A percentile compares a stretch with the other conserved stretches of the same genome.
phyloP scores from a whole-genome alignment of 1,284 basidiomycete species.

The Pseudozyma pruni region DNA sequence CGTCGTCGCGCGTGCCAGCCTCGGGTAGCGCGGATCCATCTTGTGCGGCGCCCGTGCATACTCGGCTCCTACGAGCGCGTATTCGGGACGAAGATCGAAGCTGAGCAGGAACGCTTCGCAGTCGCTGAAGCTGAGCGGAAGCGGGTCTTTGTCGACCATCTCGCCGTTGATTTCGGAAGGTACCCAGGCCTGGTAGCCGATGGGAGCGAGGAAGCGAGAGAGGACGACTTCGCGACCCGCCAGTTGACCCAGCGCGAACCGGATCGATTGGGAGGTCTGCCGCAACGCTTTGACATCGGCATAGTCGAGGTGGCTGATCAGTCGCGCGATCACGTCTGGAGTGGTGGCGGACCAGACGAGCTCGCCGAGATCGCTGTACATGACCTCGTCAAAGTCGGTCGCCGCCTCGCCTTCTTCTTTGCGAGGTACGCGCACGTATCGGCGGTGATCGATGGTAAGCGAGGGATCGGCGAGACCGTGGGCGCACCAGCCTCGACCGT shows the following conservation, averaged over 20 bases:
- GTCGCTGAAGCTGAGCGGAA: slow-evolving; percentile 58
- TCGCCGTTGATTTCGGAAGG: slow-evolving; percentile 10
- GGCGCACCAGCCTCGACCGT: slow-evolving; percentile 51
- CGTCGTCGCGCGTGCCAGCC: slow-evolving; percentile 65
- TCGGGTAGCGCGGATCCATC: slow-evolving; percentile 62
- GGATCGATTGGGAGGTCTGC: slow-evolving; percentile 54
- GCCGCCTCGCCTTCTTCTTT: not conserved
- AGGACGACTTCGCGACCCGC: slow-evolving; percentile 56
- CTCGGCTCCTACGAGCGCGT: slow-evolving; percentile 48
- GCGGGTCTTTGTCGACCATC: slow-evolving; percentile 47
- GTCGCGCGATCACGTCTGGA: slow-evolving; percentile 47
- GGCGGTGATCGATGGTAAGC: slow-evolving; percentile 35
- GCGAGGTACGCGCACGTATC: slow-evolving; percentile 29
- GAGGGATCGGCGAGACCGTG: slow-evolving; percentile 54
- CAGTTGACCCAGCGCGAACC: slow-evolving; percentile 42
- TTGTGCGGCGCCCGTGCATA: slow-evolving; percentile 51
- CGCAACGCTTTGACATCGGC: slow-evolving; percentile 60
- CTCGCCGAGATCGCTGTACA: slow-evolving; percentile 57
- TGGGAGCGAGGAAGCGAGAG: slow-evolving; percentile 53
- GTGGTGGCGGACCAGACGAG: slow-evolving; percentile 57
- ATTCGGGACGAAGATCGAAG: slow-evolving; percentile 56
- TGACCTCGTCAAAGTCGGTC: slow-evolving; percentile 31
- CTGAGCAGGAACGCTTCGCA: slow-evolving; percentile 63
- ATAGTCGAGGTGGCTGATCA: slow-evolving; percentile 58
- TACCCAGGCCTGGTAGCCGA: slow-evolving; percentile 60